phyloP scores from a whole-genome alignment of 208 protist genomes.

The Leishmania tropica region DNA sequence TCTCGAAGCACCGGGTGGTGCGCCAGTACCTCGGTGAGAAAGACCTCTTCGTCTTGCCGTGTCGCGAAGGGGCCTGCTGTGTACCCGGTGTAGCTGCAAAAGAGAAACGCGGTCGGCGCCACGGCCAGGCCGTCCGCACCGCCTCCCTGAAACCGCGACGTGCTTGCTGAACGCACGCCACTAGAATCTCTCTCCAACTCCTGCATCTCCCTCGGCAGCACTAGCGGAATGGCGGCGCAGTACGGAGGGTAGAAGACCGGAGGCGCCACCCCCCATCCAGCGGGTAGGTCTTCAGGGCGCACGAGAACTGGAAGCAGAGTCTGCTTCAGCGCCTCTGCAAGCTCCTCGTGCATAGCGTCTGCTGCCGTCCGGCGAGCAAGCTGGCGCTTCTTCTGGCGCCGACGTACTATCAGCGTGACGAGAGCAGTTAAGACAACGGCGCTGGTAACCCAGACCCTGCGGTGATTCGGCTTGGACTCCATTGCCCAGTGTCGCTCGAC shows the following conservation, averaged over 20 bases:
- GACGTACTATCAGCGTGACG: conserved; percentile 13
- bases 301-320: conserved; percentile 33
- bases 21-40: conserved; percentile 11
- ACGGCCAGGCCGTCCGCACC: background rate
- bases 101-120: conserved; percentile 6
- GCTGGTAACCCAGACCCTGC: conserved; percentile 17
- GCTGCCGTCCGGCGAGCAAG: background rate
- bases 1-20: conserved; percentile 25
- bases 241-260: conserved; percentile 51
- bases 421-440: conserved; percentile 8
- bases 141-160: background rate
- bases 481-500: background rate
- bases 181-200: background rate
- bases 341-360: conserved; percentile 1
- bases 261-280: conserved; percentile 43
- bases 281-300: conserved; percentile 26
- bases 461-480: background rate
- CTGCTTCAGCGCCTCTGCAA: background rate
- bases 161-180: background rate
- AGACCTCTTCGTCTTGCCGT: conserved; percentile 3
- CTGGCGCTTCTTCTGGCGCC: background rate
- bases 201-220: conserved; percentile 31
- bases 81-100: conserved; percentile 26
- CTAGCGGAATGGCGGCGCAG: conserved; percentile 44
- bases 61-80: background rate